These are phyloP conservation scores for Aspergillus sp. DNA, from an alignment of 2,329 filamentous ascomycete species.

Conservation along the genomic window DNA sequence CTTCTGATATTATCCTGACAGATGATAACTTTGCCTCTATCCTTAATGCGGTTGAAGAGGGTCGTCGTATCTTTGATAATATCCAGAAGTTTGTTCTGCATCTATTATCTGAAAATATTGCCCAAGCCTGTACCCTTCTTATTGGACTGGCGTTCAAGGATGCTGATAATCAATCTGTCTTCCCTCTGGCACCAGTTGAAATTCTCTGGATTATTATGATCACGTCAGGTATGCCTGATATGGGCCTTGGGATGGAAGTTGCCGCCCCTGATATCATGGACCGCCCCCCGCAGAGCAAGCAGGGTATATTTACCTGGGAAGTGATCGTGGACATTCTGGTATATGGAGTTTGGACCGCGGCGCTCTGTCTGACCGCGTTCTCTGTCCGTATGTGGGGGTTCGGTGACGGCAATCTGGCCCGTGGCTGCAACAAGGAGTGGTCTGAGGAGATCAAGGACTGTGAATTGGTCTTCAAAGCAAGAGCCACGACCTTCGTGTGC, in stretches of 20 bases:
- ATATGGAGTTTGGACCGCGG: constrained; percentile 78
- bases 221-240: constrained; percentile 82
- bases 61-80: constrained; percentile 83
- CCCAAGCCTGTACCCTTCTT: constrained; percentile 77
- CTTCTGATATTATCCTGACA: constrained; percentile 67
- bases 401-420: constrained; percentile 59
- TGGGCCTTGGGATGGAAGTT: constrained; percentile 81
- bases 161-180: constrained; percentile 68
- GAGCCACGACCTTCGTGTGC: constrained; percentile 71
- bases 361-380: constrained; percentile 64
- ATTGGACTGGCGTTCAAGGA: constrained; percentile 83
- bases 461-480: constrained; percentile 67
- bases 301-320: constrained; percentile 75
- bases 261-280: constrained; percentile 76
- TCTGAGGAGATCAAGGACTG: constrained; percentile 45
- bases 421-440: constrained; percentile 61
- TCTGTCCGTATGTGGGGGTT: constrained; percentile 64
- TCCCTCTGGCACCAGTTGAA: constrained; percentile 80
- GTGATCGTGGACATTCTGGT: constrained; percentile 77
- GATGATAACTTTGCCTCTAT: constrained; percentile 90
- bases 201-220: constrained; percentile 96
- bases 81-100: constrained; percentile 87
- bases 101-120: constrained; percentile 76
- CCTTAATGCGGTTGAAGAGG: constrained; percentile 78
- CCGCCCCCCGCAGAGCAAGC: constrained; percentile 70